These are phyloP conservation scores for Salix arbutifolia DNA, from an alignment of 345 rosid species.

Conservation along the genomic window DNA sequence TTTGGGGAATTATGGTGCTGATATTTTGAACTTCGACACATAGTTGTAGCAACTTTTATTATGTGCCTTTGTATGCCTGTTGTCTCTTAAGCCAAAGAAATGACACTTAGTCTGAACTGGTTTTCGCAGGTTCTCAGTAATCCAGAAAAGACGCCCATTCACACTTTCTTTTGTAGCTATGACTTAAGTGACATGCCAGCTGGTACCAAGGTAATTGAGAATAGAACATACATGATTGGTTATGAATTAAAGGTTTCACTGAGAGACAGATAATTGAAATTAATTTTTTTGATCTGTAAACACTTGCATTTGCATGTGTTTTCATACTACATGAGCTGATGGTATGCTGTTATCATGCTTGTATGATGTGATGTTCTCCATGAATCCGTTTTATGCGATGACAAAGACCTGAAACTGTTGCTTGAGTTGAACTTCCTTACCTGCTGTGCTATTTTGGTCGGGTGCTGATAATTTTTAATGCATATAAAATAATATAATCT, in stretches of 20 bases:
- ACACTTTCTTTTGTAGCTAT: slow-evolving; percentile 86
- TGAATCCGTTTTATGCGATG: background rate
- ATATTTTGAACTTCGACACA: background rate
- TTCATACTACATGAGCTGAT: background rate
- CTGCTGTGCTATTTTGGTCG: background rate
- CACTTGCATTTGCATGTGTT: background rate
- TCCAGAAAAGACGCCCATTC: slow-evolving; percentile 95
- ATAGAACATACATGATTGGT: background rate
- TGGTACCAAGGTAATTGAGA: slow-evolving; percentile 58
- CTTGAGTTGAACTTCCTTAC: background rate
- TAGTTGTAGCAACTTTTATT: background rate
- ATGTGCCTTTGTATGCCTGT: background rate
- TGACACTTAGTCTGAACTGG: background rate
- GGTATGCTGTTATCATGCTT: background rate
- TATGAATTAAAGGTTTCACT: background rate
- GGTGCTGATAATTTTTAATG: background rate
- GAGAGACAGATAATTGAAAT: background rate
- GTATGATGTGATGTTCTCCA: background rate
- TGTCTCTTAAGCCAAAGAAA: background rate
- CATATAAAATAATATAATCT: background rate
- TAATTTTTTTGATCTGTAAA: too few relatives aligned
- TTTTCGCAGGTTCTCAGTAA: slow-evolving; percentile 84
- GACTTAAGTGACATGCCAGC: slow-evolving; percentile 96
- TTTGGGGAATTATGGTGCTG: background rate
- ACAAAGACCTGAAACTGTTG: background rate